Base-by-base conservation (phyloP, 495 filamentous ascomycete genomes). In the Penicillium coprophilum region DNA sequence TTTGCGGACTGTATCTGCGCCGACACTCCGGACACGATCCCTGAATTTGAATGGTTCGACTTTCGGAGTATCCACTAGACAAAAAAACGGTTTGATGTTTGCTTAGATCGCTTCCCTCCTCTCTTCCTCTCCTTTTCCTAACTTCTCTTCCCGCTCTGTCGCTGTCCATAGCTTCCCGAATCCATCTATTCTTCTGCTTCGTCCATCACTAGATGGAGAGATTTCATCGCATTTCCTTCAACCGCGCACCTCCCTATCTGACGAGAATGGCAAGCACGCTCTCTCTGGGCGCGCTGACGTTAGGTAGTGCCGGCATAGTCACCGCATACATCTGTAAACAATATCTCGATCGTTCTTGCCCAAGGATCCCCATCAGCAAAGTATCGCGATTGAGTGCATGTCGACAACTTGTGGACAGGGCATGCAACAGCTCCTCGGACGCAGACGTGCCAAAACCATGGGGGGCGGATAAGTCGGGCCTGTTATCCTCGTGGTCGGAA, bases 351-450 rank as follows among this genome's bases (percentile, higher is more conserved):
- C 47, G 12, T 11, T n/a, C 47, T 4, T 50, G 31, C 20, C 47
- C 47, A 20, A 50, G 47, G 31, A 50, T 50, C 10, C 31, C 47
- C 21, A 13, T 50, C 17, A 23, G 19, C 47, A 50, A 50, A 50
- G 47, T 50, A 36, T 50, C 47, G 13, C 47, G 34, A 24, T 38
- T 50, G 31, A 61, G 58, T 46, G 58, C 53, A 38, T 61, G 59
- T 46, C 59, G 59, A 21, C 51, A 50, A 31, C 48, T 61, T 12
- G 9, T 61, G 19, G 49, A 57, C 11, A 49, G 6, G 12, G 23
- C 56, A 6, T 19, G 41, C 15, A 17, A 19, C 31, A 38, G 19
- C 47, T 6, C 38, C 38, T 50, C 47, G 34, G 59, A 57, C 39
- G 4, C n/a, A 4, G 28, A 28, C 4, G 21, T 39, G 3, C 53